Evolutionary conservation across 2,329 filamentous ascomycete genomes (phyloP), one percentile per base, ranked within the genome.

Genomic region (Fusarium fracticaudum): DNA sequence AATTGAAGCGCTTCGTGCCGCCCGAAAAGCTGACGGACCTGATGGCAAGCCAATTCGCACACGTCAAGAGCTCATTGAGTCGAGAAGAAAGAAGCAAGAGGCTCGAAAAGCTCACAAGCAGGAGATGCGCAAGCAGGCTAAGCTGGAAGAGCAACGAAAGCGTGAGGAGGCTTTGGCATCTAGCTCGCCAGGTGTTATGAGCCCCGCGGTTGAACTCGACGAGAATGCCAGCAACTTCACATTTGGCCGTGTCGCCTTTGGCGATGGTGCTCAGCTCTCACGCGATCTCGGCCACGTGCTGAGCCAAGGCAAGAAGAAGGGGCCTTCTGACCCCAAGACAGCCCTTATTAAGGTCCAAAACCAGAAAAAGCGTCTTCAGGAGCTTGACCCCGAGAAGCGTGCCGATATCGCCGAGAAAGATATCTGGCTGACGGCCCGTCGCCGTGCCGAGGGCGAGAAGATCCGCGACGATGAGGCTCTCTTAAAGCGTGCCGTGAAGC

Each of bases 321-420:
- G 95, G 0, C 93, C 94, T 4, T 92, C 92, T 65, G 96, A 99
- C 82, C 87, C 94, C 53, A 94, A 94, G 80, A 94, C 94, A 4
- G 94, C 95, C 12, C 90, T 99, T n/a, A 89, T 93, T 77, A 94
- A 93, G 60, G 91, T 94, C 3, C 92, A 98, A 84, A 93, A 94
- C 79, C 96, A 98, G 84, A 93, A 95, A 84, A 91, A 92, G 78
- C 92, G 95, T 35, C 85, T 98, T 37, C 89, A 91, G 50, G 89
- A 86, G 35, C 89, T 98, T 79, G 93, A 96, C 77, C 90, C 92
- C 3, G 89, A 91, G 75, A 97, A 98, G 85, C 92, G 93, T 64
- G 91, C 91, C 71, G 94, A 97, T 68, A 92, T 98, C 50, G 91
- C 95, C 69, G 94, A 98, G 83, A 98, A 98, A 86, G 96, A 99